These are phyloP conservation scores for Trypanosoma theileri DNA, from an alignment of 208 protist genomes.

Conservation along the genomic window DNA sequence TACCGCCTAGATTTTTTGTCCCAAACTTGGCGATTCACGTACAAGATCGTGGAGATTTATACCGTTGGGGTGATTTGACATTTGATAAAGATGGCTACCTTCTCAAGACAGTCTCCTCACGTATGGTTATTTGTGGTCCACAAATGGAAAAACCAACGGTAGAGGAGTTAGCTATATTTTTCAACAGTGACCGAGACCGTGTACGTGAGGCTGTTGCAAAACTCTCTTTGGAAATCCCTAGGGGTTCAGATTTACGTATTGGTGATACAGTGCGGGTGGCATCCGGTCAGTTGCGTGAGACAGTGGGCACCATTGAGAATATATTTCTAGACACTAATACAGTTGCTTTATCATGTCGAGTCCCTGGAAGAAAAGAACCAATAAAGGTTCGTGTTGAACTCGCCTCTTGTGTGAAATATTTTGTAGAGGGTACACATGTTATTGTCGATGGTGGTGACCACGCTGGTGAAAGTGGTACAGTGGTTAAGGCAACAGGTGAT, in stretches of 20 bases:
- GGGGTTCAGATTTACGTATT: constrained; percentile 33
- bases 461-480: constrained; percentile 84
- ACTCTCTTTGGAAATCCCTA: constrained; percentile 12
- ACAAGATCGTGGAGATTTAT: constrained; percentile 52
- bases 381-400: constrained; percentile 84
- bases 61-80: constrained; percentile 80
- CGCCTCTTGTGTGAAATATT: constrained; percentile 72
- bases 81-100: constrained; percentile 90
- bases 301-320: constrained; percentile 71
- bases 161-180: constrained; percentile 88
- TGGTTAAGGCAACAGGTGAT: constrained; percentile 74
- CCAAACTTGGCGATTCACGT: constrained; percentile 64
- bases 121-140: constrained; percentile 58
- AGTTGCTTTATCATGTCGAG: constrained; percentile 56
- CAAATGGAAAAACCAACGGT: constrained; percentile 76
- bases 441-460: constrained; percentile 77
- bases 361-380: constrained; percentile 52
- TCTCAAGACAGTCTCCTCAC: constrained; percentile 66
- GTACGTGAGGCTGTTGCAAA: constrained; percentile 61
- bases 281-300: constrained; percentile 73
- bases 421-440: constrained; percentile 85
- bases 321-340: constrained; percentile 74
- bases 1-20: constrained; percentile 78
- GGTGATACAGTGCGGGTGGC: constrained; percentile 82
- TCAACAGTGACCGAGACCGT: constrained; percentile 75